These are phyloP conservation scores for Carex littledalei DNA, from an alignment of 176 grass and related monocot species.

Conservation along the genomic window DNA sequence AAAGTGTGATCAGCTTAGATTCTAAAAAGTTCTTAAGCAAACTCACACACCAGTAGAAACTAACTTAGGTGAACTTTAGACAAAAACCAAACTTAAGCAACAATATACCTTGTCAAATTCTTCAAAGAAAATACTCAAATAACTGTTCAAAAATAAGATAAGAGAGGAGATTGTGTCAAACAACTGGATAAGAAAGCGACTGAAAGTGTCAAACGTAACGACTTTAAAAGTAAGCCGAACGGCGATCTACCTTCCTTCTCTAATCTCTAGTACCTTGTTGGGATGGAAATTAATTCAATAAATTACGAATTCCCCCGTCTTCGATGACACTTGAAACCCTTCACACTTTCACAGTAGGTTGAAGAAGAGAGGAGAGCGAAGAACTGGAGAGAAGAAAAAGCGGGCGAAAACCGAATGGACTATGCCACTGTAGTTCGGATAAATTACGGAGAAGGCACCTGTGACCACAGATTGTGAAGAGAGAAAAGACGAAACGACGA, in stretches of 20 bases:
- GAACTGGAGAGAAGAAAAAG: not conserved
- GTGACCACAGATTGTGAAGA: not conserved
- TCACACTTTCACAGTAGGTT: not conserved
- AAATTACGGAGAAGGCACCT: not conserved
- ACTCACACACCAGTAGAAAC: conserved; percentile 7
- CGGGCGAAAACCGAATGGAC: not conserved
- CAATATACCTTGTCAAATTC: not conserved
- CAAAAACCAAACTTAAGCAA: conserved; percentile 1
- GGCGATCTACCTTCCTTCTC: not conserved
- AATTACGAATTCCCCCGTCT: not conserved
- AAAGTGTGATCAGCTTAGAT: conserved; percentile 28
- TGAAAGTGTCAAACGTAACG: not conserved
- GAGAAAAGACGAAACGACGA: not conserved
- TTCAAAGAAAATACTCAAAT: conserved; percentile 10
- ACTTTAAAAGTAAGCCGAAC: not conserved
- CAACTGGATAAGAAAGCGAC: conserved; percentile 22
- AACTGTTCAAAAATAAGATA: not conserved
- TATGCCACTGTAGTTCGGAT: conserved; percentile 4
- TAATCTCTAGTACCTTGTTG: not conserved
- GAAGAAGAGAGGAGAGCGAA: not conserved
- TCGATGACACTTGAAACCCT: not conserved
- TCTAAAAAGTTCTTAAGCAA: conserved; percentile 1
- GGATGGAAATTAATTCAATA: not conserved
- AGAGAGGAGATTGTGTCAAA: not conserved
- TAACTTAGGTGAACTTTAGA: not conserved